Evolutionary conservation across 441 rosid species (phyloP), one percentile per base, ranked within the genome.

Genomic region (Adansonia grandidieri): DNA sequence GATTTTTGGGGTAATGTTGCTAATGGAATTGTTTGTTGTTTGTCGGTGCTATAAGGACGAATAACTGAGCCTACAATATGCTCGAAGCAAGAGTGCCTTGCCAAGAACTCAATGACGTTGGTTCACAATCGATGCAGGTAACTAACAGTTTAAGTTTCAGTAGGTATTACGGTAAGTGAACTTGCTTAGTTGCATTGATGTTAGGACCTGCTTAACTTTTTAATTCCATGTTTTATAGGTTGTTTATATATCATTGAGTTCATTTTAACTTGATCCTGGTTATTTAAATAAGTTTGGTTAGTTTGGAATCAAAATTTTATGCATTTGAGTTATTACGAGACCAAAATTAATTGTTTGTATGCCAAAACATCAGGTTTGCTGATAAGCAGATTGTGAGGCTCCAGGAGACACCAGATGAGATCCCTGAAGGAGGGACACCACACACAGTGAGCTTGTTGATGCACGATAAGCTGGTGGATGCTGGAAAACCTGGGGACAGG

Each of bases 331-430:
- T 65, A 75, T 42, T 70, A 15, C 67, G 44, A 40, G 51, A 57
- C 51, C 9, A 19, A 42, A 51, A 54, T 44, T 40, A 17, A 66
- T 56, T 44, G 4, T 9, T 48, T 14, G 10, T 76, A 48, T 57
- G 63, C 40, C 53, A 45, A 24, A 66, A 79, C 2, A 78, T 79
- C 90, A 94, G 99, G 86, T 96, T 96, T 82, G 95, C 95, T 1
- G 98, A 96, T 86, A 96, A 93, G 97, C 98, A 96, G 88, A 94
- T 96, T 77, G 97, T 96, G 83, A 90, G 96, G 88, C 99, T 96
- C 58, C 99, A 94, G 87, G 99, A 96, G 87, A 96, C 98, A 1
- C 98, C 97, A 61, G 98, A 96, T 83, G 97, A 96, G 82, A 96
- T 94, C 76, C 98, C 98, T 20, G 97, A 94, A 47, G 98, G 98